These are phyloP conservation scores for Graphium sp. DNA, from an alignment of 2,329 filamentous ascomycete genomes.

Conservation along the genomic window DNA sequence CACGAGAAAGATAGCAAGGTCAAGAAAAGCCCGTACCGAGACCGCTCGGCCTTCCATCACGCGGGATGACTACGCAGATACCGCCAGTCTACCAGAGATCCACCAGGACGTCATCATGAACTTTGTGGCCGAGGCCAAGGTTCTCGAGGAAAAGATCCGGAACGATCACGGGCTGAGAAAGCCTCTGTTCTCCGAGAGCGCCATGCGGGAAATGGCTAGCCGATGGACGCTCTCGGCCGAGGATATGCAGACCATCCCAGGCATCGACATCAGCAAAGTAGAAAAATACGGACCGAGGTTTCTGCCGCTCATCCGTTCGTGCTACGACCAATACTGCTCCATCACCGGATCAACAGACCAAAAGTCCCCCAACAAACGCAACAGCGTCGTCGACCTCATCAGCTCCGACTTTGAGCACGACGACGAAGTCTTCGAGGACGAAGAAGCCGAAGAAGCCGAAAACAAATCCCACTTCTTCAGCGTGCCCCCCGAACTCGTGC, in stretches of 20 bases:
- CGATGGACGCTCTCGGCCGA: conserved; percentile 44
- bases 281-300: conserved; percentile 42
- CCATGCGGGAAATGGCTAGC: conserved; percentile 59
- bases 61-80: too few species aligned
- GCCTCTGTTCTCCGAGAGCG: conserved; percentile 49
- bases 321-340: conserved; percentile 26
- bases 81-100: conserved; percentile 27
- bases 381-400: conserved; percentile 34
- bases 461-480: too few species aligned
- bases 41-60: too few species aligned
- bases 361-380: too few species aligned
- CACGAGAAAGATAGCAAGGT: conserved; percentile 13
- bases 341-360: conserved; percentile 22
- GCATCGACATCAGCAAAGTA: conserved; percentile 47
- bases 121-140: conserved; percentile 48
- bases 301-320: conserved; percentile 35
- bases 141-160: conserved; percentile 42
- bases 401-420: conserved; percentile 23
- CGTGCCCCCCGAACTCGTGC: too few species aligned
- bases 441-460: conserved; percentile 24
- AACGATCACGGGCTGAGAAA: conserved; percentile 37
- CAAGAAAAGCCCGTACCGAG: conserved; percentile 17
- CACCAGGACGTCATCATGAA: conserved; percentile 46
- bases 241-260: conserved; percentile 45
- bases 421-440: conserved; percentile 17